Conservation (phyloP, 805 yeast species). For the Hyphopichia homilentoma region DNA sequence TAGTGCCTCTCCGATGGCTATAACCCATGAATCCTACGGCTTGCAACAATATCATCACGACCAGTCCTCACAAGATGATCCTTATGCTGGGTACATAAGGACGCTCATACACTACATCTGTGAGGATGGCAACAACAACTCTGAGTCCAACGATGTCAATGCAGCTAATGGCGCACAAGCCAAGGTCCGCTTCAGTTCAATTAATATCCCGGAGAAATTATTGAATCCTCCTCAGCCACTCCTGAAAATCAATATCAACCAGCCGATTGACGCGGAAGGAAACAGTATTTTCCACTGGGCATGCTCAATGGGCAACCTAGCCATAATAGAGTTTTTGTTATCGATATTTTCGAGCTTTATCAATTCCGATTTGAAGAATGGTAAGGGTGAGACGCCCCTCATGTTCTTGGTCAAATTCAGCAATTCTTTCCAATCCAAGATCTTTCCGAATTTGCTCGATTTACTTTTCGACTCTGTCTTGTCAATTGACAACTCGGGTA, state of each 20-base stretch:
- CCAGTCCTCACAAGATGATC: conserved; percentile 13
- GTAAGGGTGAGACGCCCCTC: conserved; percentile 83
- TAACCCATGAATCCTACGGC: conserved; percentile 32
- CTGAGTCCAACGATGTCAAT: conserved; percentile 17
- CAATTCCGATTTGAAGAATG: conserved; percentile 67
- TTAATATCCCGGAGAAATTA: conserved; percentile 34
- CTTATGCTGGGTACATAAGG: conserved; percentile 39
- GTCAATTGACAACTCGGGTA: conserved; percentile 34
- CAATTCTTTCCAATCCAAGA: conserved; percentile 34
- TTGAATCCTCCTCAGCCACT: conserved; percentile 53
- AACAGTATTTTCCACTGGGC: conserved; percentile 97
- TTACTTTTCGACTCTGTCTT: conserved; percentile 33
- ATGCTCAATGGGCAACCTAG: conserved; percentile 77
- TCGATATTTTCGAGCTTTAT: conserved; percentile 66
- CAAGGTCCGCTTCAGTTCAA: conserved; percentile 2
- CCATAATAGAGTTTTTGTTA: conserved; percentile 60
- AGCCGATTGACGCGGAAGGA: conserved; percentile 89
- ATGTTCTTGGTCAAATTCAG: conserved; percentile 41
- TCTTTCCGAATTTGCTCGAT: conserved; percentile 33
- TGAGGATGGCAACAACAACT: conserved; percentile 33
- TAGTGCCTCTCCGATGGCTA: too few relatives aligned
- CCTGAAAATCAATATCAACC: conserved; percentile 64
- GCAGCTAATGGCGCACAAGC: conserved; percentile 12
- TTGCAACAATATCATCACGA: conserved; percentile 38
- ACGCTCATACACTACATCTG: conserved; percentile 50